Conservation (phyloP, 192 early-diverging fungal genomes). For the Ambispora gerdemannii region DNA sequence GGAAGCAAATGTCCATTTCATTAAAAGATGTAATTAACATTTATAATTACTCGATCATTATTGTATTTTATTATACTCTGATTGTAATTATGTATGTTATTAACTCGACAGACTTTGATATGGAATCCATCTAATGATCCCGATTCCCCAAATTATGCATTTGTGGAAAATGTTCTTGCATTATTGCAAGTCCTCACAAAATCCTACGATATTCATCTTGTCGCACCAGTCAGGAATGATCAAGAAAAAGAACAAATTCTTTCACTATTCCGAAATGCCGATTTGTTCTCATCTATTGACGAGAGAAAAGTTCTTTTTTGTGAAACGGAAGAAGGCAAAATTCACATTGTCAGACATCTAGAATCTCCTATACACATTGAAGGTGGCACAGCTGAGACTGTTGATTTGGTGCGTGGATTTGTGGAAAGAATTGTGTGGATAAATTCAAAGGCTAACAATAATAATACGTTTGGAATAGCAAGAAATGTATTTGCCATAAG, state of each 20-base stretch:
- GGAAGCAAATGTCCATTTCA: slow-evolving; percentile 55
- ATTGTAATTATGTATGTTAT: slow-evolving; percentile 18
- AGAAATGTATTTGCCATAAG: background rate
- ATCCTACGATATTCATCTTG: slow-evolving; percentile 53
- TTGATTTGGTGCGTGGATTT: slow-evolving; percentile 43
- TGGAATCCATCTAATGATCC: slow-evolving; percentile 78
- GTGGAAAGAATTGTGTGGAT: slow-evolving; percentile 35
- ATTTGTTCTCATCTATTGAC: slow-evolving; percentile 50
- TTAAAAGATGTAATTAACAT: slow-evolving; percentile 52
- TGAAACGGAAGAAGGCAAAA: slow-evolving; percentile 61
- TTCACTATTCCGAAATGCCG: slow-evolving; percentile 42
- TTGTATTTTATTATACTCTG: background rate
- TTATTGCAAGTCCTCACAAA: slow-evolving; percentile 52
- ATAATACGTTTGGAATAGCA: background rate
- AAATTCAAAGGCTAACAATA: background rate
- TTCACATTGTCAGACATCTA: slow-evolving; percentile 68
- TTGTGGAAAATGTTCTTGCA: slow-evolving; percentile 54
- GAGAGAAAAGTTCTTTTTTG: slow-evolving; percentile 66
- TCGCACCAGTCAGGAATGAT: slow-evolving; percentile 52
- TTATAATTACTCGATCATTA: slow-evolving; percentile 3
- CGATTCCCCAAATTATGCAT: slow-evolving; percentile 65
- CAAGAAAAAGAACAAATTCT: slow-evolving; percentile 57
- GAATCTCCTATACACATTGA: slow-evolving; percentile 67
- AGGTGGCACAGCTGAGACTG: slow-evolving; percentile 31
- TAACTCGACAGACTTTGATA: slow-evolving; percentile 55